These are phyloP conservation scores for Dysphania ambrosioides DNA, from an alignment of 148 eudicot genomes.

Conservation along the genomic window DNA sequence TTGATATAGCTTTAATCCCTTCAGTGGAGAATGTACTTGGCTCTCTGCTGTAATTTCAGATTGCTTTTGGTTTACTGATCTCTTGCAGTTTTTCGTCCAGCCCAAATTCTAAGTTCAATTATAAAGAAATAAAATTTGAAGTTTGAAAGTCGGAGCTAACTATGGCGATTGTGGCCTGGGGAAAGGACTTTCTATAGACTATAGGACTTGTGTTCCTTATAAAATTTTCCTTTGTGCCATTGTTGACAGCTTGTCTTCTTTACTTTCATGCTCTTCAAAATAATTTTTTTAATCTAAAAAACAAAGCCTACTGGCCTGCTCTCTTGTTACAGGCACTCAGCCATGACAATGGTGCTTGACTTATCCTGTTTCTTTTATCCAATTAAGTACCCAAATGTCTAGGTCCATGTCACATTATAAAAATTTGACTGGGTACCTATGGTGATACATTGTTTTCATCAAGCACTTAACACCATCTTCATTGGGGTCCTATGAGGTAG, in stretches of 20 bases:
- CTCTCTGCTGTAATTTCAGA: neutral
- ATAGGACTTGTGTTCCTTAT: neutral
- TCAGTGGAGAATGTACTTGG: no score
- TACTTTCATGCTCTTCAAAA: neutral
- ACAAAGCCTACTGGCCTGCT: neutral
- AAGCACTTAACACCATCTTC: no score
- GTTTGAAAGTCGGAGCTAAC: neutral
- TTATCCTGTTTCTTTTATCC: neutral
- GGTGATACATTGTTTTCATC: neutral
- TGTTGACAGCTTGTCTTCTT: neutral
- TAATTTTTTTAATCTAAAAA: neutral
- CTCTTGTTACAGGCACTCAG: neutral
- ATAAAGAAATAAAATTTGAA: neutral
- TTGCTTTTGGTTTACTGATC: neutral
- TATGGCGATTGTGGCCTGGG: neutral
- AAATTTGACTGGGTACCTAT: neutral
- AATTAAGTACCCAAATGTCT: neutral
- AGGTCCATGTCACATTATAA: neutral
- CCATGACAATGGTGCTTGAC: neutral
- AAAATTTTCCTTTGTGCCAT: neutral
- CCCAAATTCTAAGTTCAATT: neutral
- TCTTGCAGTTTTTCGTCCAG: neutral
- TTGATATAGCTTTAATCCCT: neutral
- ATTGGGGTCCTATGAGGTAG: no score
- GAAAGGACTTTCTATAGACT: neutral